Conservation (phyloP, 2,329 filamentous ascomycete species). For the Aspergillus sergii region DNA sequence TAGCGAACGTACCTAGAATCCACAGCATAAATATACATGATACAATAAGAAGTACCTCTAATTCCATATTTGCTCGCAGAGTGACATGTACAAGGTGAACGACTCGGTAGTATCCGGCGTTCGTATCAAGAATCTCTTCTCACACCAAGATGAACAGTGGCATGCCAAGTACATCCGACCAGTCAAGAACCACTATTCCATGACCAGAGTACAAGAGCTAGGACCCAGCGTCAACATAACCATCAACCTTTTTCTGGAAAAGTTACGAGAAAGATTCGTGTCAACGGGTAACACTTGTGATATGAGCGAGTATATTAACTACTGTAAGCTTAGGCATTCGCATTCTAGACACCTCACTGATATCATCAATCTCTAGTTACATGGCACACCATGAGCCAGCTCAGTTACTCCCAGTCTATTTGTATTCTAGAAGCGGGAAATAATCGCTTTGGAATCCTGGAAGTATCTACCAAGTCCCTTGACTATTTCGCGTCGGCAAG, state of each 20-base stretch:
- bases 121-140: constrained; percentile 30
- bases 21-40: background rate
- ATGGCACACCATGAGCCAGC: background rate
- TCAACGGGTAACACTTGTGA: constrained; percentile 17
- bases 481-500: constrained; percentile 26
- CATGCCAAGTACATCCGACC: constrained; percentile 28
- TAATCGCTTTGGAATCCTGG: constrained; percentile 7
- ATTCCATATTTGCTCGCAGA: constrained; percentile 16
- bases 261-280: constrained; percentile 24
- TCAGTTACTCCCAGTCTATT: background rate
- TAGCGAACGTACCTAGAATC: background rate
- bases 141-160: constrained; percentile 29
- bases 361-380: background rate
- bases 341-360: background rate
- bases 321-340: background rate
- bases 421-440: background rate
- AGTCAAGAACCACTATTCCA: constrained; percentile 26
- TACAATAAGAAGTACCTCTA: background rate
- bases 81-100: constrained; percentile 31
- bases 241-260: constrained; percentile 28
- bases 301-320: background rate
- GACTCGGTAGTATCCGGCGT: constrained; percentile 28
- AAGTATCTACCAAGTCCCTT: constrained; percentile 29
- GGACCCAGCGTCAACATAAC: constrained; percentile 30
- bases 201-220: constrained; percentile 30